Conservation (phyloP, 2,329 filamentous ascomycete genomes). For the Apiospora marii region DNA sequence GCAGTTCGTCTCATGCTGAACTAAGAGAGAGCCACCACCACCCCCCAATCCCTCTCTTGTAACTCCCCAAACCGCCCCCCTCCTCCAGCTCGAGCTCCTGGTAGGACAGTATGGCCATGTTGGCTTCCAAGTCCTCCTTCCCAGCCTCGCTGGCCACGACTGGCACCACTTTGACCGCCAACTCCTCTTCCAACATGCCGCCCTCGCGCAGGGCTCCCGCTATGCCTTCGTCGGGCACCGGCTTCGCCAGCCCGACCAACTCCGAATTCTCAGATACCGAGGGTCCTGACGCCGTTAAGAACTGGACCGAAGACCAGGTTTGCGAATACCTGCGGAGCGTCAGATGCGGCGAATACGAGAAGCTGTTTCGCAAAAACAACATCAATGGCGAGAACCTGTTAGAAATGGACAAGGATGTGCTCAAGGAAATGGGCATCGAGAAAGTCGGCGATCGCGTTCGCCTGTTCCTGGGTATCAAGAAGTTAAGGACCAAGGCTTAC, state of each 20-base stretch:
- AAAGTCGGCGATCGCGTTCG: slow-evolving; percentile 97
- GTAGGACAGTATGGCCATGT: slow-evolving; percentile 70
- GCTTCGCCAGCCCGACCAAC: slow-evolving; percentile 84
- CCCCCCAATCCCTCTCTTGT: slow-evolving; percentile 22
- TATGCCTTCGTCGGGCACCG: slow-evolving; percentile 58
- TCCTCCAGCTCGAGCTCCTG: slow-evolving; percentile 22
- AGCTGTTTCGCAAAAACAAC: slow-evolving; percentile 88
- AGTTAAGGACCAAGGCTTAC: slow-evolving; percentile 78
- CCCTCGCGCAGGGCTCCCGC: slow-evolving; percentile 61
- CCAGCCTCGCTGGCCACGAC: slow-evolving; percentile 62
- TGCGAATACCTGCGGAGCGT: slow-evolving; percentile 90
- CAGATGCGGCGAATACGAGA: slow-evolving; percentile 93
- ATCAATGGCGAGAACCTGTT: slow-evolving; percentile 97
- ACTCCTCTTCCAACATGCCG: slow-evolving; percentile 56
- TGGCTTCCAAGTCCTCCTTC: slow-evolving; percentile 78
- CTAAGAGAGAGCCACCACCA: slow-evolving; percentile 28
- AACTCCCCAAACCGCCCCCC: slow-evolving; percentile 6
- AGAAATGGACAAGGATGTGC: slow-evolving; percentile 94
- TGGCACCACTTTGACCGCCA: slow-evolving; percentile 53
- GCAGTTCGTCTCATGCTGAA: slow-evolving; percentile 31
- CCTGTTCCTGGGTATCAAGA: slow-evolving; percentile 86
- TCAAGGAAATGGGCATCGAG: slow-evolving; percentile 98
- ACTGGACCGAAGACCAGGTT: slow-evolving; percentile 91
- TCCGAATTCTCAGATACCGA: slow-evolving; percentile 91
- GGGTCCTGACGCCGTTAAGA: slow-evolving; percentile 76